These are phyloP conservation scores for Terana coerulea DNA, from an alignment of 768 basidiomycete genomes.

Conservation along the genomic window DNA sequence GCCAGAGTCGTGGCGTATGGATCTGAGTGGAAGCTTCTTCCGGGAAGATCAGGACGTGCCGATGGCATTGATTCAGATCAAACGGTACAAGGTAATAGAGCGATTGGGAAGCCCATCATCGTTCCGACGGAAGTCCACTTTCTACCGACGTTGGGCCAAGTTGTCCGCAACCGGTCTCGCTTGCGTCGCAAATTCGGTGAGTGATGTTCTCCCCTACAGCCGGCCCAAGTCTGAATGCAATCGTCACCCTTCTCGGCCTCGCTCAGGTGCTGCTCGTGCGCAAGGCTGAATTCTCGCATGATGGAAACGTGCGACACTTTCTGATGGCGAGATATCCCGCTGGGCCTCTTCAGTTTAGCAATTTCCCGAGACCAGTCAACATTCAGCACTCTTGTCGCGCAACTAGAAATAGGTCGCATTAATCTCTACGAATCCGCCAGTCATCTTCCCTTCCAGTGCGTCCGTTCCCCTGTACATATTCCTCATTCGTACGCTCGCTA, in stretches of 20 bases:
- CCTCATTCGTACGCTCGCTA: background rate
- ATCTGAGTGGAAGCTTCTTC: background rate
- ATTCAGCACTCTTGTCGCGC: background rate
- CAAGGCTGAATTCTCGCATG: background rate
- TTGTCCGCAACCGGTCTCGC: background rate
- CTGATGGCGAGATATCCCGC: background rate
- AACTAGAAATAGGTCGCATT: constrained; percentile 1
- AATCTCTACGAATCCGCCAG: too few species aligned
- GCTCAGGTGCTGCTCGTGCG: background rate
- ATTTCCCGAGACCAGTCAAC: background rate
- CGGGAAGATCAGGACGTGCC: background rate
- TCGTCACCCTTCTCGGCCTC: background rate
- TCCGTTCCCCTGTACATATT: background rate
- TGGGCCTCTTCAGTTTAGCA: background rate
- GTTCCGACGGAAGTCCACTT: background rate
- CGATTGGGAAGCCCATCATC: background rate
- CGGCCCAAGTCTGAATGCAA: background rate
- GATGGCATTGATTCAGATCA: background rate
- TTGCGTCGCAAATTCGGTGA: background rate
- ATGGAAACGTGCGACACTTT: background rate
- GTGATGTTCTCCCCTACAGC: background rate
- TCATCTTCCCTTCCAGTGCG: too few species aligned
- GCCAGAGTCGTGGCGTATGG: too few species aligned
- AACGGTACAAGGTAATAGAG: background rate
- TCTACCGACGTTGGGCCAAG: background rate